A percentile compares a stretch with the other conserved stretches of the same genome.
These are phyloP conservation scores for Protea cynaroides DNA, from an alignment of 164 flowering plant genomes.

Conservation along the genomic window DNA sequence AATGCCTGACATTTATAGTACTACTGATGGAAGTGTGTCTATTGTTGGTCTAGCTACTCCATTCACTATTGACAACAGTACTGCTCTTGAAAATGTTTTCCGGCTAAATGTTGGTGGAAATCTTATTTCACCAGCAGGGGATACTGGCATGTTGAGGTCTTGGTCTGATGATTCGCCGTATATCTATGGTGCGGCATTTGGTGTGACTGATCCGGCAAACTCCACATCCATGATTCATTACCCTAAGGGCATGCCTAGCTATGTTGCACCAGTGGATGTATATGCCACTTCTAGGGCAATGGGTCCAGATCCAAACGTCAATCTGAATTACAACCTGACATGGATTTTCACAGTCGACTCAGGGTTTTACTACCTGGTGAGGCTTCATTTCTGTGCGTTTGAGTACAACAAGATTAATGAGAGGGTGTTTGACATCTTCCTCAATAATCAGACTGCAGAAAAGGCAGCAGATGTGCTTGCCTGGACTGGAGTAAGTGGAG, in stretches of 20 bases:
- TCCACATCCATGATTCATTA: constrained; percentile 25
- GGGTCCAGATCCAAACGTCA: constrained; percentile 45
- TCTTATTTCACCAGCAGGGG: constrained; percentile 14
- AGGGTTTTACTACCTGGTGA: constrained; percentile 64
- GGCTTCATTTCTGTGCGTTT: constrained; percentile 92
- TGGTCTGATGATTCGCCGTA: constrained; percentile 49
- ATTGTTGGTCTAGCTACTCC: not conserved
- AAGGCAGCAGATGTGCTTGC: constrained; percentile 48
- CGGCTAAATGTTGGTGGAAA: constrained; percentile 12
- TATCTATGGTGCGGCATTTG: constrained; percentile 51
- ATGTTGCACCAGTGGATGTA: constrained; percentile 57
- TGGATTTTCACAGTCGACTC: constrained; percentile 70
- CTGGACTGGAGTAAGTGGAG: constrained; percentile 36
- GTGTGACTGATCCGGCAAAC: constrained; percentile 39
- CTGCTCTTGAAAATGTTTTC: not conserved
- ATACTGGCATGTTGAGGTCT: constrained; percentile 23
- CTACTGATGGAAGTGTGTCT: not conserved
- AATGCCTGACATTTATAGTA: constrained; percentile 7
- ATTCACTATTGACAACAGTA: not conserved
- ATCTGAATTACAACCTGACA: constrained; percentile 56
- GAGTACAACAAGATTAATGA: constrained; percentile 39
- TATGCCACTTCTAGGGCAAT: constrained; percentile 70
- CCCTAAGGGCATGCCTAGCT: constrained; percentile 34
- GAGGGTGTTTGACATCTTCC: constrained; percentile 54
- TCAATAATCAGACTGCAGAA: constrained; percentile 71